phyloP scores from a whole-genome alignment of 495 filamentous ascomycete species.

The Xylaria curta region DNA sequence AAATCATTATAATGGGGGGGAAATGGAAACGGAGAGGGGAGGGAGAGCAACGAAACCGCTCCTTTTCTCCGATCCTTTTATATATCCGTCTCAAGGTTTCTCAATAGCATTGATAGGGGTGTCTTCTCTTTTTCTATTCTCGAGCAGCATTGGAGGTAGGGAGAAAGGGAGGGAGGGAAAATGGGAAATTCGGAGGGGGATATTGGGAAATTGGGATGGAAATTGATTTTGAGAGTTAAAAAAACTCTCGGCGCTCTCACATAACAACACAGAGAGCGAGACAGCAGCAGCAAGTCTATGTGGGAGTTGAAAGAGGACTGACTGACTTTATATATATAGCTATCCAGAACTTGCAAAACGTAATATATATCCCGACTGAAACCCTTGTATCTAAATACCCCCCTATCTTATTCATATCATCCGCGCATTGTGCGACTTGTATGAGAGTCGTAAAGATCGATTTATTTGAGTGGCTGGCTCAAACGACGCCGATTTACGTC shows the following conservation, averaged over 20 bases:
- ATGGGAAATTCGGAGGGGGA: not conserved
- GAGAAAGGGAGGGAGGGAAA: not conserved
- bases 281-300: not conserved
- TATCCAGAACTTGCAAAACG: slow-evolving; percentile 9
- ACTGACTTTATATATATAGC: not conserved
- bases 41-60: not conserved
- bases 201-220: slow-evolving; percentile 2
- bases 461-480: not conserved
- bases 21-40: too few relatives aligned
- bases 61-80: too few relatives aligned
- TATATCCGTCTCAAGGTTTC: slow-evolving; percentile 4
- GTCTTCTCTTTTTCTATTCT: not conserved
- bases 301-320: not conserved
- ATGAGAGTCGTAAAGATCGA: not conserved
- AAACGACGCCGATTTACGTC: too few relatives aligned
- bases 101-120: slow-evolving; percentile 20
- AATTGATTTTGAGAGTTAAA: not conserved
- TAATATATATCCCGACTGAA: slow-evolving; percentile 17
- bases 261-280: not conserved
- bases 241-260: not conserved
- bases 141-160: slow-evolving; percentile 1
- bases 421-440: not conserved
- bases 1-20: not conserved
- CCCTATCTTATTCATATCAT: not conserved
- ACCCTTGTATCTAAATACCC: not conserved